Evolutionary conservation across 768 basidiomycete genomes (phyloP).

Genomic region (Auriscalpium vulgare): DNA sequence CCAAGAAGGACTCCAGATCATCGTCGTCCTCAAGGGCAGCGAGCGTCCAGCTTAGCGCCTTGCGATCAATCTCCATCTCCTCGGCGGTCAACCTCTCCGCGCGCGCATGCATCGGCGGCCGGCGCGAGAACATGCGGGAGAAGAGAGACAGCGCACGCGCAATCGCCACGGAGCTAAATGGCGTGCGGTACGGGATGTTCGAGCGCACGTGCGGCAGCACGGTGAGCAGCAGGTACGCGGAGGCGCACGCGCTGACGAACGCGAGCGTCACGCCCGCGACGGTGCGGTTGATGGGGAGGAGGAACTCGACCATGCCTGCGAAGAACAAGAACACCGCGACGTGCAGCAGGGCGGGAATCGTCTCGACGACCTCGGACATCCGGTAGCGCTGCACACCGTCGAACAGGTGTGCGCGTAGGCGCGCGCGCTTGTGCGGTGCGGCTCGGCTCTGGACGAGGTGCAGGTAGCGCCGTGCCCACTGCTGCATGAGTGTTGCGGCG

Average conservation of each 20-base stretch:
- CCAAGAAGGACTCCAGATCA: conserved; percentile 2
- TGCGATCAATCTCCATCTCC: neutral
- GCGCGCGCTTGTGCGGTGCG: conserved; percentile 6
- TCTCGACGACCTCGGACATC: conserved; percentile 7
- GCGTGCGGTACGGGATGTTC: conserved; percentile 11
- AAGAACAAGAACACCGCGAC: conserved; percentile 8
- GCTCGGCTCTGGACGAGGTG: conserved; percentile 6
- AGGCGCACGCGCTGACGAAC: neutral
- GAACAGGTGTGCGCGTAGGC: conserved; percentile 7
- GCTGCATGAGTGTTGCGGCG: conserved; percentile 5
- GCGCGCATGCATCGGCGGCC: too few relatives aligned
- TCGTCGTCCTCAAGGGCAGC: conserved; percentile 1
- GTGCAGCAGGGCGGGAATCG: conserved; percentile 11
- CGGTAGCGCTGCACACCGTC: conserved; percentile 3
- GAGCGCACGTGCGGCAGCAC: conserved; percentile 5
- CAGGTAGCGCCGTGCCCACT: conserved; percentile 10
- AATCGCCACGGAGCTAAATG: neutral
- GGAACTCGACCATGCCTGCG: conserved; percentile 8
- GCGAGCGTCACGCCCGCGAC: conserved; percentile 1
- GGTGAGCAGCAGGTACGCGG: conserved; percentile 4
- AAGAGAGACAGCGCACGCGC: too few relatives aligned
- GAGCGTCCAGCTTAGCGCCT: neutral
- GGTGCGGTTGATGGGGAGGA: conserved; percentile 5
- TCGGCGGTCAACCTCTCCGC: too few relatives aligned
- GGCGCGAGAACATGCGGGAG: too few relatives aligned